Evolutionary conservation across 192 early-diverging fungal species (phyloP), one percentile per base, ranked within the genome.

Genomic region (Coemansia sp.): DNA sequence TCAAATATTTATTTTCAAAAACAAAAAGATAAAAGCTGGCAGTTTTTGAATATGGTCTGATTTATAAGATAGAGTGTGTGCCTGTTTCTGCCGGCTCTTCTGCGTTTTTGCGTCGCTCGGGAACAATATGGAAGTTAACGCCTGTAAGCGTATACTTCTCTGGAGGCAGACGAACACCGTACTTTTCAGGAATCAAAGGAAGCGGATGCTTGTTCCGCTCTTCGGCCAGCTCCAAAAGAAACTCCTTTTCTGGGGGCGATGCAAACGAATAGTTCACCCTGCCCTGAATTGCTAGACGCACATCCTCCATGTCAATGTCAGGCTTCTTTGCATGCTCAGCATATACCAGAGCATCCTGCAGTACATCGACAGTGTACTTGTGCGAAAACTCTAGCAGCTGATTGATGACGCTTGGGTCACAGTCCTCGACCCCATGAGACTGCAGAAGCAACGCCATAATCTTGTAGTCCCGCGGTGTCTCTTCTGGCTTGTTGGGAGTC

Each of bases 321-420:
- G 77, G 69, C 72, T 87, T 88, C 19, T 85, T 87, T 0, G 94
- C 94, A 69, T 99, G 97, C 63, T 99, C 96, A 40, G 94, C 91
- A 83, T 94, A 97, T 12, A 92, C 77, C 56, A 94, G 86, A 18
- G 96, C 92, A 63, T 99, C 97, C 56, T 92, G 91, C 50, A 98
- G 88, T 26, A 99, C 91, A 62, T 97, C 94, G 6, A 93, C 86
- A 0, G 93, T 91, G 65, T 99, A 95, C 42, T 93, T 78, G 81
- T 98, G 92, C 48, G 92, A 89, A 79, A 97, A 97, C 82, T 99
- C 96, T 15, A 97, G 85, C 50, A 98, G 72, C 68, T 94, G 94
- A 59, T 93, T 92, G 23, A 96, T 89, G 23, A 97, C 95, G 74
- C 90, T 88, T 7, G 94, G 93, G 64, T 96, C 94, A 74, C 91